Conservation (phyloP, 2,329 filamentous ascomycete genomes). For the Pestalotiopsis sp. region DNA sequence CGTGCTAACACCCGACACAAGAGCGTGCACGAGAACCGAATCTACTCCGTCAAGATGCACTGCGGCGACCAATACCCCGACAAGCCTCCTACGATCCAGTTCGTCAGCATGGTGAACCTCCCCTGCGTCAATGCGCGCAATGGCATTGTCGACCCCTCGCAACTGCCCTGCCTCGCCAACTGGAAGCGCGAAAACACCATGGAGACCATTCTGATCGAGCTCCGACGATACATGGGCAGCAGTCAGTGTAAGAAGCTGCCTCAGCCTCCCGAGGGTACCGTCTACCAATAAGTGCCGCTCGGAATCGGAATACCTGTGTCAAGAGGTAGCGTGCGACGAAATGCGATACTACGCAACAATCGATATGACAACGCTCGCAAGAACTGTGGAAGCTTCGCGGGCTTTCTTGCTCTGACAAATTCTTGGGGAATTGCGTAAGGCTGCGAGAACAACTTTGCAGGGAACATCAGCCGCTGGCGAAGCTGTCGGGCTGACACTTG, state of each 20-base stretch:
- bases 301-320: neutral
- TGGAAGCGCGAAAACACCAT: conserved; percentile 95
- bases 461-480: neutral
- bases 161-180: conserved; percentile 81
- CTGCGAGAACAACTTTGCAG: neutral
- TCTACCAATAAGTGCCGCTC: conserved; percentile 18
- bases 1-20: conserved; percentile 35
- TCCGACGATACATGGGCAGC: conserved; percentile 91
- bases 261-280: conserved; percentile 84
- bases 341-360: neutral
- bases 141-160: conserved; percentile 81
- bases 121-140: conserved; percentile 84
- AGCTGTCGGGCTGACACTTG: neutral
- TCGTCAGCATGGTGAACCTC: conserved; percentile 94
- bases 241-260: conserved; percentile 92
- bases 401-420: neutral
- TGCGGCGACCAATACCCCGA: conserved; percentile 91
- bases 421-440: neutral
- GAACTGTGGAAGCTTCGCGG: neutral
- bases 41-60: conserved; percentile 97
- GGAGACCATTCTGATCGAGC: conserved; percentile 89
- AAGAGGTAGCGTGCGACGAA: neutral
- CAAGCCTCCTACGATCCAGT: conserved; percentile 84
- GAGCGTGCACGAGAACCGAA: conserved; percentile 97
- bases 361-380: neutral